A percentile compares a stretch with the other conserved stretches of the same genome.
These are phyloP conservation scores for Xylariaceae sp. DNA, from an alignment of 2,329 filamentous ascomycete genomes.

Conservation along the genomic window DNA sequence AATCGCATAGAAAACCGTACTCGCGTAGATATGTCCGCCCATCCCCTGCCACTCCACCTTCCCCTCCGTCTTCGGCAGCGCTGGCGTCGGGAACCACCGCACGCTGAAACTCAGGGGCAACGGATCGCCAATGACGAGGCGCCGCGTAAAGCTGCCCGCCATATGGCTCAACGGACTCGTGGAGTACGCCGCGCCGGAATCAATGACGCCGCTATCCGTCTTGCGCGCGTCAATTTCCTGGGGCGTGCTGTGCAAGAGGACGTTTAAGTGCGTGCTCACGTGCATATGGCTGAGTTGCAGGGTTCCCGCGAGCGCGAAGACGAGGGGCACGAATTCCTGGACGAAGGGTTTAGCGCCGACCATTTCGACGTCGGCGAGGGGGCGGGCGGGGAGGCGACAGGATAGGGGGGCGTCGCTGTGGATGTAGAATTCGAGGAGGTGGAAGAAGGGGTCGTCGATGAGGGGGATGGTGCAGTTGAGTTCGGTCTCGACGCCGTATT, in stretches of 20 bases:
- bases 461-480: slow-evolving; percentile 78
- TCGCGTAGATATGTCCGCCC: slow-evolving; percentile 58
- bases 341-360: slow-evolving; percentile 46
- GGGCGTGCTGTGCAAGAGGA: slow-evolving; percentile 68
- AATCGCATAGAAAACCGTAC: slow-evolving; percentile 58
- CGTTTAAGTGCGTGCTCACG: slow-evolving; percentile 82
- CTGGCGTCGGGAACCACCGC: slow-evolving; percentile 76
- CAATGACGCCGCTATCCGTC: slow-evolving; percentile 67
- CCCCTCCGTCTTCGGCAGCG: slow-evolving; percentile 62
- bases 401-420: slow-evolving; percentile 91
- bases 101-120: slow-evolving; percentile 75
- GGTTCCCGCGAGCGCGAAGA: slow-evolving; percentile 84
- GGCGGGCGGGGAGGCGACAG: slow-evolving; percentile 81
- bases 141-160: slow-evolving; percentile 48
- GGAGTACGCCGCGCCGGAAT: slow-evolving; percentile 83
- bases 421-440: slow-evolving; percentile 93
- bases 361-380: slow-evolving; percentile 51
- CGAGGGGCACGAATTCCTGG: slow-evolving; percentile 71
- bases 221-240: slow-evolving; percentile 61
- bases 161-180: slow-evolving; percentile 65
- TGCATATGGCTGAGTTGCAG: slow-evolving; percentile 87
- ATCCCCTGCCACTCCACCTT: slow-evolving; percentile 60
- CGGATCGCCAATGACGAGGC: slow-evolving; percentile 81
- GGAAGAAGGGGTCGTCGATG: slow-evolving; percentile 75
- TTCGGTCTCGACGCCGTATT: slow-evolving; percentile 77